Conservation (phyloP, 1,284 basidiomycete genomes). For the Cryptococcus amylolentus region DNA sequence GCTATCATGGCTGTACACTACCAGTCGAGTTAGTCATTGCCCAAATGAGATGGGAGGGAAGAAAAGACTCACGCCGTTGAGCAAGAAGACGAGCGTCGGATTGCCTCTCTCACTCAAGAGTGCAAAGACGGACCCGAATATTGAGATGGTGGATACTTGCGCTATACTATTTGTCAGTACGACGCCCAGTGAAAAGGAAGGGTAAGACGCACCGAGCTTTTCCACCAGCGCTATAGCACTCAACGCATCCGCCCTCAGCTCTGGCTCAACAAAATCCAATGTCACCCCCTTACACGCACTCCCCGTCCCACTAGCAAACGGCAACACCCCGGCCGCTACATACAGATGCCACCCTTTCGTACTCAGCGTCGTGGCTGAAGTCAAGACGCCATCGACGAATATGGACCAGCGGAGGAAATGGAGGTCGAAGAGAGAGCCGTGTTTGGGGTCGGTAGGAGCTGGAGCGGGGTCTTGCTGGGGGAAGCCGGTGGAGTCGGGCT, state of each 20-base stretch:
- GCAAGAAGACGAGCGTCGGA: slow-evolving; percentile 34
- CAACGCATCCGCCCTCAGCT: slow-evolving; percentile 39
- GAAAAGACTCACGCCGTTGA: slow-evolving; percentile 33
- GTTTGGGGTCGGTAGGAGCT: slow-evolving; percentile 17
- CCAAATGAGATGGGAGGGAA: background rate
- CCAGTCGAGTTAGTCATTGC: background rate
- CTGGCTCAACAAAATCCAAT: slow-evolving; percentile 41
- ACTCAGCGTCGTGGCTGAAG: slow-evolving; percentile 26
- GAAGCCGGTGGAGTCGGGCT: slow-evolving; percentile 15
- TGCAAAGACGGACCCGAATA: slow-evolving; percentile 39
- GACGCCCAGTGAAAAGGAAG: background rate
- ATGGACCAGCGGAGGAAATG: slow-evolving; percentile 44
- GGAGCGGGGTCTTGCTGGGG: slow-evolving; percentile 19
- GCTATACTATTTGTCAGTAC: slow-evolving; percentile 10
- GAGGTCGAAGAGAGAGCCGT: slow-evolving; percentile 44
- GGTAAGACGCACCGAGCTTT: slow-evolving; percentile 28
- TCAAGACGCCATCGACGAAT: slow-evolving; percentile 43
- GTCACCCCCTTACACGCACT: slow-evolving; percentile 47
- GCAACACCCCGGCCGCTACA: slow-evolving; percentile 41
- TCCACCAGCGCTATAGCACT: slow-evolving; percentile 46
- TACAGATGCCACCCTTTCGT: slow-evolving; percentile 40
- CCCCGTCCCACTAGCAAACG: slow-evolving; percentile 47
- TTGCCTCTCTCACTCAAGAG: slow-evolving; percentile 27
- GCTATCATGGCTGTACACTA: slow-evolving; percentile 35
- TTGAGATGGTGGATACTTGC: slow-evolving; percentile 33